These are phyloP conservation scores for Parastagonospora nodorum DNA, from an alignment of 2,329 filamentous ascomycete species.

Conservation along the genomic window DNA sequence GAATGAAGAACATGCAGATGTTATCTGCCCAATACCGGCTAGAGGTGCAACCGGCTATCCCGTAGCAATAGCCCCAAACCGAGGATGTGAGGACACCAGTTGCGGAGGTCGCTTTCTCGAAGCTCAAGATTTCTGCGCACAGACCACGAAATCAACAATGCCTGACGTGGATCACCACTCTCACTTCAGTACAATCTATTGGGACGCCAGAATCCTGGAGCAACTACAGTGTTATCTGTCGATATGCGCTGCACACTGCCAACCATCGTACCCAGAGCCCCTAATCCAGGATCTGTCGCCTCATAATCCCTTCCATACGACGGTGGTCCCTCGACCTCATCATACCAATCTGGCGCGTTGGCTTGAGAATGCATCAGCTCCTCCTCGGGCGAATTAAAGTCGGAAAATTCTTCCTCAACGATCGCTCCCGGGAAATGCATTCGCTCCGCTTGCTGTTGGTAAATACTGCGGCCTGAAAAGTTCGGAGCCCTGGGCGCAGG, in stretches of 20 bases:
- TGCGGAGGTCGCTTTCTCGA: conserved; percentile 7
- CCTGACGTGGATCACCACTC: background rate
- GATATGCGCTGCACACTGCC: conserved; percentile 2
- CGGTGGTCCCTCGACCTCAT: background rate
- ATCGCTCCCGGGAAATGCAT: conserved; percentile 6
- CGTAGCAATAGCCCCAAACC: conserved; percentile 22
- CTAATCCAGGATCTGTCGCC: background rate
- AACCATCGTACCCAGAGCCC: background rate
- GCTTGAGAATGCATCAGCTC: background rate
- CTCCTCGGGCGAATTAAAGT: background rate
- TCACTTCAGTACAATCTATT: conserved; percentile 50
- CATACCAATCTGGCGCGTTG: background rate
- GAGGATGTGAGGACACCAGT: conserved; percentile 26
- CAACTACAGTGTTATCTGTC: conserved; percentile 20
- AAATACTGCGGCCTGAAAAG: conserved; percentile 26
- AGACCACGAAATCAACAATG: conserved; percentile 4
- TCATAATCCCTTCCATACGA: background rate
- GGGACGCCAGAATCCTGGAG: conserved; percentile 51
- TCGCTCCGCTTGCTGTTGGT: conserved; percentile 32
- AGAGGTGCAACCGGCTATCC: conserved; percentile 19
- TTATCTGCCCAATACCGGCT: conserved; percentile 18
- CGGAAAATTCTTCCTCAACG: background rate
- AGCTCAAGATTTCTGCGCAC: conserved; percentile 13
- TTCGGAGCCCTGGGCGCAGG: conserved; percentile 9
- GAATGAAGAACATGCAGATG: conserved; percentile 31